Conservation (phyloP, 163 green algal genomes). For the Coccomyxa subellipsoidea region DNA sequence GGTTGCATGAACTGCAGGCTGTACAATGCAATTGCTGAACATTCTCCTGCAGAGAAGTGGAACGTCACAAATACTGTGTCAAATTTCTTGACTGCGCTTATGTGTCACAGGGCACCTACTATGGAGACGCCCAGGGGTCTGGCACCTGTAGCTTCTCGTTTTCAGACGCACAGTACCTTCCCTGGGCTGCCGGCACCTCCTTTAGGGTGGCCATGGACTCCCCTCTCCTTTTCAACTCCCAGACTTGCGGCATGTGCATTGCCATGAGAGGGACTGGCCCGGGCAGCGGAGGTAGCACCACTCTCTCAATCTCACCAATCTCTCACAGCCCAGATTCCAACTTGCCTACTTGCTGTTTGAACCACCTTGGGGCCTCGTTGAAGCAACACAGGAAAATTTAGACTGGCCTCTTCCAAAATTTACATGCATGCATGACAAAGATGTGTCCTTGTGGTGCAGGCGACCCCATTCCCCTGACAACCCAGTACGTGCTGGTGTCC, state of each 20-base stretch:
- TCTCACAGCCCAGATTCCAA: too few species aligned
- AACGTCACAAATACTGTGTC: too few species aligned
- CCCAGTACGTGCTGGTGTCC: slow-evolving; percentile 16
- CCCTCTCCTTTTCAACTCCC: slow-evolving; percentile 15
- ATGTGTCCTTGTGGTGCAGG: slow-evolving; percentile 8
- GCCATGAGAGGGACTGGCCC: slow-evolving; percentile 19
- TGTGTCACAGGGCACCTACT: slow-evolving; percentile 22
- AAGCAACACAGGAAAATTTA: too few species aligned
- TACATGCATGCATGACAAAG: too few species aligned
- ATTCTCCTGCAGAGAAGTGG: too few species aligned
- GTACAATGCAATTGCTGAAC: too few species aligned
- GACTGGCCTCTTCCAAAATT: too few species aligned
- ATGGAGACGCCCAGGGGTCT: slow-evolving; percentile 13
- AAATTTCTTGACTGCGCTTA: not conserved
- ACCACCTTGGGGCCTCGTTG: too few species aligned
- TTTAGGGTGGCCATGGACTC: slow-evolving; percentile 26
- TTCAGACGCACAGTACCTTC: not conserved
- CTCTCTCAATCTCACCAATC: too few species aligned
- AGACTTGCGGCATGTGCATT: slow-evolving; percentile 32
- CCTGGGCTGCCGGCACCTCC: slow-evolving; percentile 18
- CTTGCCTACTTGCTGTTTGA: too few species aligned
- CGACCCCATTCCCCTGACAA: not conserved
- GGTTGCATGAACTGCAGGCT: too few species aligned
- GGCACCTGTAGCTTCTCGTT: slow-evolving; percentile 20
- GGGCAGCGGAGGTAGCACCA: slow-evolving; percentile 8